Conservation (phyloP, 768 basidiomycete genomes). For the Agrocybe pediades region DNA sequence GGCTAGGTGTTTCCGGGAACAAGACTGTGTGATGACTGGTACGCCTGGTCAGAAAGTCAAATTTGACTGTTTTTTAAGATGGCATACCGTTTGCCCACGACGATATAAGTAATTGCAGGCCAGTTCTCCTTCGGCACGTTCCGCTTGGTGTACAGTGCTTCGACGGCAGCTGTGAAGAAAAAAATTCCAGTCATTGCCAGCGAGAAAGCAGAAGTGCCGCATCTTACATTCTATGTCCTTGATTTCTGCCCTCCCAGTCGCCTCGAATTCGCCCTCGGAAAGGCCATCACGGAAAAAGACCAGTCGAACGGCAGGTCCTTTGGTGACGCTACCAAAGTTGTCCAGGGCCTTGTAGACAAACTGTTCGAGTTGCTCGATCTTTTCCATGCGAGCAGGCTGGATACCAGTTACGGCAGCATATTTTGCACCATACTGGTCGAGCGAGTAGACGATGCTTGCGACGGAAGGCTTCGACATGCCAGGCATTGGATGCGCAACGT, state of each 20-base stretch:
- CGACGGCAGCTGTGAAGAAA: not conserved
- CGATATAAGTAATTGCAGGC: conserved; percentile 3
- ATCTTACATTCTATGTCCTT: conserved; percentile 2
- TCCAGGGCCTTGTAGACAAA: conserved; percentile 1
- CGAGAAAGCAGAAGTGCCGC: too few relatives aligned
- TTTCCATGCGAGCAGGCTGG: conserved; percentile 6
- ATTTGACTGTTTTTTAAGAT: too few relatives aligned
- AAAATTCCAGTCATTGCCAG: too few relatives aligned
- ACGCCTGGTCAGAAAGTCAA: too few relatives aligned
- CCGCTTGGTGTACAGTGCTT: not conserved
- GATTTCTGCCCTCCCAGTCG: conserved; percentile 1
- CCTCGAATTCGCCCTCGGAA: conserved; percentile 12
- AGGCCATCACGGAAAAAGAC: conserved; percentile 13
- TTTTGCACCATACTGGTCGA: conserved; percentile 4
- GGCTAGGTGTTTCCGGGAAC: conserved; percentile 6
- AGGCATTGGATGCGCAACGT: conserved; percentile 12
- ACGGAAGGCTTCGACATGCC: conserved; percentile 13
- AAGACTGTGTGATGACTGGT: conserved; percentile 12
- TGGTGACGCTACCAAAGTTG: conserved; percentile 1
- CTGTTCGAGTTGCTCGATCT: not conserved
- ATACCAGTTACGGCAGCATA: conserved; percentile 10
- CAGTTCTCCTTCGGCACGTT: not conserved
- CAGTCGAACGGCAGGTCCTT: not conserved
- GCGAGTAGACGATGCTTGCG: conserved; percentile 6
- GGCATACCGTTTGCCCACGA: conserved; percentile 11